These are phyloP conservation scores for Cardiospermum halicacabum DNA, from an alignment of 345 rosid species.

Conservation along the genomic window DNA sequence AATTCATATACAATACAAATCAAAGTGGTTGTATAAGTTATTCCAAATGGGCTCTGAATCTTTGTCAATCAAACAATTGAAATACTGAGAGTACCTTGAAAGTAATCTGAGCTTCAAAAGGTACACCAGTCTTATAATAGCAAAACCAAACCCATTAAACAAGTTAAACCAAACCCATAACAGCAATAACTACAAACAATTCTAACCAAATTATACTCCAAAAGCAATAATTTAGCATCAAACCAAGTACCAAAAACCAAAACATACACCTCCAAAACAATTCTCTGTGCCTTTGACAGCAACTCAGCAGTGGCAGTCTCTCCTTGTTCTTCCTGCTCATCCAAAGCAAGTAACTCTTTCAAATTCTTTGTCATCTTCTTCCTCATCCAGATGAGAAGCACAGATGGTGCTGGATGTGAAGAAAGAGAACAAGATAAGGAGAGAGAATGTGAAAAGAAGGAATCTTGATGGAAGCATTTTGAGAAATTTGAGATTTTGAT, in stretches of 20 bases:
- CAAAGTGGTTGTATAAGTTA: too few relatives aligned
- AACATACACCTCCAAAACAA: constrained; percentile 62
- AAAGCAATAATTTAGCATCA: background rate
- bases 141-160: constrained; percentile 15
- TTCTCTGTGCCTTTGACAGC: constrained; percentile 69
- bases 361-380: constrained; percentile 32
- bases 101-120: constrained; percentile 52
- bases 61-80: too few relatives aligned
- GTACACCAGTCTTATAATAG: constrained; percentile 61
- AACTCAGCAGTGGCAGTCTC: constrained; percentile 54
- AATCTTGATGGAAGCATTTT: constrained; percentile 34
- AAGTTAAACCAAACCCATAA: constrained; percentile 5
- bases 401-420: constrained; percentile 15
- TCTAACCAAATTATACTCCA: background rate
- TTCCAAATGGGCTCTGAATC: too few relatives aligned
- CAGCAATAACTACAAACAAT: background rate
- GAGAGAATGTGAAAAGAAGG: constrained; percentile 32
- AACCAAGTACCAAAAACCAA: background rate
- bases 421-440: constrained; percentile 35
- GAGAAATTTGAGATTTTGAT: background rate
- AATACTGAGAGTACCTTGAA: constrained; percentile 42
- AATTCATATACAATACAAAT: too few relatives aligned
- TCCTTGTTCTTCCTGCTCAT: constrained; percentile 29
- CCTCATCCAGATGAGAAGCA: constrained; percentile 30
- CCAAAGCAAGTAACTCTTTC: constrained; percentile 63